A percentile compares a stretch with the other conserved stretches of the same genome.
phyloP scores from a whole-genome alignment of 1,139 yeast genomes.

The Taphrina confusa region DNA sequence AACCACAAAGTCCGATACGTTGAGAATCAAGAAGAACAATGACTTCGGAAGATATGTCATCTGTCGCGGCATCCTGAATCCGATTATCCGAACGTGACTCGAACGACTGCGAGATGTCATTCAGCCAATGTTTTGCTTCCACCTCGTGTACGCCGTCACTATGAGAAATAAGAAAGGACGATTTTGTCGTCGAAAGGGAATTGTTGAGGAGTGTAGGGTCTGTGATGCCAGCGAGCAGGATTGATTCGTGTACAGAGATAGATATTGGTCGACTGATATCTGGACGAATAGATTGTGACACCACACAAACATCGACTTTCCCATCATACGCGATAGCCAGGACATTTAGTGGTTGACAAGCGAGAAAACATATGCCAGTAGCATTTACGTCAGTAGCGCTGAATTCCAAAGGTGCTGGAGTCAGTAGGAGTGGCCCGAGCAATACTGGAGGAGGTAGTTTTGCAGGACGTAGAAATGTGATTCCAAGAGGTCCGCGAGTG shows the following conservation, averaged over 20 bases:
- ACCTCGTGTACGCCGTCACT: constrained; percentile 22
- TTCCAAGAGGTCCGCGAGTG: constrained; percentile 8
- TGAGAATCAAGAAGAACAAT: constrained; percentile 16
- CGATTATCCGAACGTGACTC: neutral
- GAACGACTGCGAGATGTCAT: constrained; percentile 10
- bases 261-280: neutral
- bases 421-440: constrained; percentile 34
- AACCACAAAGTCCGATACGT: neutral
- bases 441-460: constrained; percentile 16
- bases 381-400: constrained; percentile 17
- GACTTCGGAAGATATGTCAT: constrained; percentile 3
- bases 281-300: constrained; percentile 23
- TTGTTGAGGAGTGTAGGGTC: neutral
- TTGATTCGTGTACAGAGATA: constrained; percentile 28
- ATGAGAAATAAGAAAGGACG: constrained; percentile 13
- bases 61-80: constrained; percentile 3
- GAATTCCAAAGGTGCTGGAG: constrained; percentile 36
- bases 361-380: constrained; percentile 20
- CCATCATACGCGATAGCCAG: constrained; percentile 35
- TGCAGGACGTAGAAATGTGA: constrained; percentile 13
- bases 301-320: constrained; percentile 35
- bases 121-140: constrained; percentile 13
- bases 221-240: neutral
- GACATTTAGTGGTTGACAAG: constrained; percentile 26
- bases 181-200: neutral